Evolutionary conservation across 257 asterid species (phyloP), one percentile per base, ranked within the genome.

Genomic region (Cynanchum wilfordii): DNA sequence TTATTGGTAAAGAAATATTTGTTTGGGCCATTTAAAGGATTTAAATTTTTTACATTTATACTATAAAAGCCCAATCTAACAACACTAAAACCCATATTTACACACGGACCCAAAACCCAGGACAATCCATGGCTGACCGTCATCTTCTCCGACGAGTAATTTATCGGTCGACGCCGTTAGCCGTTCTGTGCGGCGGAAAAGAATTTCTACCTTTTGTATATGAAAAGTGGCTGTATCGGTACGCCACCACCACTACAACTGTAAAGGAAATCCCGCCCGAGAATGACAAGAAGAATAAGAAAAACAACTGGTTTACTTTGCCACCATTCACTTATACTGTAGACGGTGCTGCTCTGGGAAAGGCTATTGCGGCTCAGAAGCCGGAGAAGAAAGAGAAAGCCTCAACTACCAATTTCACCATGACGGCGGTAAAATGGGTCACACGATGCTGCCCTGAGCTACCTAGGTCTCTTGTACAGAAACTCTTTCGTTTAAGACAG

Each of bases 401-500:
- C 10, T 10, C 60, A 59, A 29, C 7, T 10, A 7, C 73, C 16
- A 22, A 66, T 9, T 25, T 79, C 64, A 19, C 75, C 47, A 74
- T 78, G 82, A 88, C 96, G 78, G 93, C 96, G 56, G 83, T 92
- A 50, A 92, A 92, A 75, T 95, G 98, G 98, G 86, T 90, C 56
- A 86, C 74, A 0, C 86, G 84, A 65, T 95, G 94, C 87, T 90
- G 89, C 83, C 99, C 99, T 51, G 84, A 92, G 75, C 82, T 92
- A 66, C 98, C 96, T 47, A 84, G 87, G 83, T 79, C 87, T 69
- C 90, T 92, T n/a, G 94, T 95, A 20, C 98, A 92, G 79, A 92
- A 95, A 77, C 95, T 95, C 74, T 92, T 95, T 68, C 95, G 98
- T 65, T 74, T 87, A 60, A 87, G 95, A 88, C 95, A 84, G 96